These are phyloP conservation scores for Rhodotorula babjevae DNA, from an alignment of 768 basidiomycete species.

Conservation along the genomic window DNA sequence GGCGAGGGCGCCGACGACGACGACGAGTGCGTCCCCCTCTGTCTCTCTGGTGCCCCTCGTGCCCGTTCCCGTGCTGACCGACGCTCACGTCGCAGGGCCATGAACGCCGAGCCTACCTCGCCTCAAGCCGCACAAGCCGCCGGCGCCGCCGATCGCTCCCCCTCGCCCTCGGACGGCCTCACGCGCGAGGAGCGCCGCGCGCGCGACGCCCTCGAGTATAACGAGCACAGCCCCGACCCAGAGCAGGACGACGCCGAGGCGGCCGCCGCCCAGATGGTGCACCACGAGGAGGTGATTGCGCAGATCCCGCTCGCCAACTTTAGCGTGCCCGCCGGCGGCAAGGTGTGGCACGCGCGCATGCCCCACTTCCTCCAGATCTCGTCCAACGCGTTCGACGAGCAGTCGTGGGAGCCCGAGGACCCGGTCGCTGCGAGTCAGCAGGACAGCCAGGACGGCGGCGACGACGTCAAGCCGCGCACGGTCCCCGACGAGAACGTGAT, in stretches of 20 bases:
- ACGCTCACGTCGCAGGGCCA: background rate
- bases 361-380: conserved; percentile 92
- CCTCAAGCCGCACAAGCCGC: background rate
- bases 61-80: background rate
- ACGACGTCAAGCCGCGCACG: conserved; percentile 60
- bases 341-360: conserved; percentile 73
- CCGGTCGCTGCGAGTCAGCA: background rate
- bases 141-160: conserved; percentile 5
- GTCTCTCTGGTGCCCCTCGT: background rate
- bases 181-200: conserved; percentile 46
- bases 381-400: conserved; percentile 80
- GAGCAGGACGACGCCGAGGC: conserved; percentile 10
- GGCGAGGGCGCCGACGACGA: conserved; percentile 24
- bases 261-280: conserved; percentile 43
- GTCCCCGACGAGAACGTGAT: conserved; percentile 81
- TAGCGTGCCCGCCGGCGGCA: conserved; percentile 48
- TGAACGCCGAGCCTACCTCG: background rate
- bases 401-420: conserved; percentile 76
- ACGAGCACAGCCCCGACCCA: conserved; percentile 30
- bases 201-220: conserved; percentile 46
- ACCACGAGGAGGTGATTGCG: conserved; percentile 43
- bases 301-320: conserved; percentile 74
- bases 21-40: conserved; percentile 22
- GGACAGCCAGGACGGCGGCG: conserved; percentile 57
- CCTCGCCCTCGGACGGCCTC: conserved; percentile 54